Percentiles rank a stretch among this genome's conserved stretches.
phyloP scores from a whole-genome alignment of 2,329 filamentous ascomycete genomes.

The Xylariaceae sp. region DNA sequence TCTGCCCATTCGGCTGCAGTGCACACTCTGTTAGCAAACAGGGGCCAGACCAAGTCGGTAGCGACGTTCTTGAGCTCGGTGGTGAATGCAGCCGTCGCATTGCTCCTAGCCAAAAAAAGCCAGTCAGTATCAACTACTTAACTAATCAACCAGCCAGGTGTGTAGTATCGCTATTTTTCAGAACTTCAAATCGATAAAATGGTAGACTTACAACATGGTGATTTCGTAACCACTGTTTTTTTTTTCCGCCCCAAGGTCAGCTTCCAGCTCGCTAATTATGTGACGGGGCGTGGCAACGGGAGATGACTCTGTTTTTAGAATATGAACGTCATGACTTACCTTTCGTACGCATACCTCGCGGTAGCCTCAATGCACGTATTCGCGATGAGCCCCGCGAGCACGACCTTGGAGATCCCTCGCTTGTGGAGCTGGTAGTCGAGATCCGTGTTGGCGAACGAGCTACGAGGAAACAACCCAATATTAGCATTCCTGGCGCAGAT shows the following conservation, averaged over 20 bases:
- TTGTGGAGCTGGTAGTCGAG: conserved; percentile 11
- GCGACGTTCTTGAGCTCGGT: neutral
- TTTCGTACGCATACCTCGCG: conserved; percentile 6
- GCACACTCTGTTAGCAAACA: neutral
- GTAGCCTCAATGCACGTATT: conserved; percentile 10
- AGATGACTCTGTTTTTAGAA: no score
- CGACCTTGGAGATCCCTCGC: conserved; percentile 6
- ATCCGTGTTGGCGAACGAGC: conserved; percentile 11
- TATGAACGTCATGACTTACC: conserved; percentile 1
- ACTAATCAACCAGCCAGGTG: no score
- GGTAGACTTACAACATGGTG: no score
- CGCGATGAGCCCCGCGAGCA: conserved; percentile 5
- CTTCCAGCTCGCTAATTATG: neutral
- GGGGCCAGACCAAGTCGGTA: neutral
- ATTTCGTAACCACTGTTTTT: conserved; percentile 2
- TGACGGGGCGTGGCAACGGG: no score
- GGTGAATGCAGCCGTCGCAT: no score
- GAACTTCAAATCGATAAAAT: no score
- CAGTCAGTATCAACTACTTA: no score
- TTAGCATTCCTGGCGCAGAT: no score
- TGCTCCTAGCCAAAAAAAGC: no score
- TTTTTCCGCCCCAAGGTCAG: no score
- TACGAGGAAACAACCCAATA: no score
- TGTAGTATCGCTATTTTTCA: no score
- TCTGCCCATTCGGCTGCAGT: conserved; percentile 1